phyloP scores from a whole-genome alignment of 768 basidiomycete species.

The Guyanaporus albipodus region DNA sequence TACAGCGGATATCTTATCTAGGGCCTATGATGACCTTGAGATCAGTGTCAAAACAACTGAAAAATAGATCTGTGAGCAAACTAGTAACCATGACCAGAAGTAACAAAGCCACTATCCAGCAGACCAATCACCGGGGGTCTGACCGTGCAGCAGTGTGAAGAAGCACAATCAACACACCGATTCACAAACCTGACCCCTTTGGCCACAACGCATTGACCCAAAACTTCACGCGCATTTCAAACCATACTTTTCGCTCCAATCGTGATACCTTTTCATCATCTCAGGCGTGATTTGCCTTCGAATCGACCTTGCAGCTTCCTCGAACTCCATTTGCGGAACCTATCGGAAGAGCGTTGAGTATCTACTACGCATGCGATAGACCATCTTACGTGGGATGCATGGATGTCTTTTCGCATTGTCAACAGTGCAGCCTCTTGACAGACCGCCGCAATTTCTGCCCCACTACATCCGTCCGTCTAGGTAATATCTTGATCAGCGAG shows the following conservation, averaged over 20 bases:
- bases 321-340: constrained; percentile 74
- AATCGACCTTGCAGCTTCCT: constrained; percentile 65
- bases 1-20: too few species aligned
- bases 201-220: not conserved
- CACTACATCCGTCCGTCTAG: constrained; percentile 93
- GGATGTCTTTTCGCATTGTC: constrained; percentile 86
- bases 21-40: too few species aligned
- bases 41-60: too few species aligned
- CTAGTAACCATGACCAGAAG: too few species aligned
- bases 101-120: too few species aligned
- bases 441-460: constrained; percentile 86
- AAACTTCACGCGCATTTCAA: constrained; percentile 11
- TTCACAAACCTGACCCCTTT: too few species aligned
- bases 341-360: constrained; percentile 27
- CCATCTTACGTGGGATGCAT: constrained; percentile 64
- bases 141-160: too few species aligned
- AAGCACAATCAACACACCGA: not conserved
- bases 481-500: constrained; percentile 5
- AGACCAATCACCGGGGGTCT: too few species aligned
- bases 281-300: constrained; percentile 82
- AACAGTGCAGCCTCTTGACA: constrained; percentile 95
- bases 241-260: constrained; percentile 54
- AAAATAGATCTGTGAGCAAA: too few species aligned
- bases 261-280: constrained; percentile 65
- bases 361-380: not conserved